phyloP scores from a whole-genome alignment of 306 rosid species.

The Trifolium dubium region DNA sequence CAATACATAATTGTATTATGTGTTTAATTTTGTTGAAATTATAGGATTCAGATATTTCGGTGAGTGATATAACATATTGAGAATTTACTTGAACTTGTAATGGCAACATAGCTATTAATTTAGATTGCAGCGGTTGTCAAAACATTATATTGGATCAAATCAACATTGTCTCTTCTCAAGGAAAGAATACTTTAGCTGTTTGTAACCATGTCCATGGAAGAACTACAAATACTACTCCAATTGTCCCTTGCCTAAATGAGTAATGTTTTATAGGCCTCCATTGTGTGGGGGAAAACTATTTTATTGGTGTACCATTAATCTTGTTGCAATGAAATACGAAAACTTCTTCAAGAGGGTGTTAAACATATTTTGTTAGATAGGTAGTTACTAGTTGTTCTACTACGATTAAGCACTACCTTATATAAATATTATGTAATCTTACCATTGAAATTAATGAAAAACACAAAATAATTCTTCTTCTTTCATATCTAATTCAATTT shows the following conservation, averaged over 20 bases:
- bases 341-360: too few relatives aligned
- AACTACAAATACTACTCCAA: not conserved
- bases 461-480: not conserved
- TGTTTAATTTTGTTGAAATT: too few relatives aligned
- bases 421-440: not conserved
- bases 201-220: constrained; percentile 39
- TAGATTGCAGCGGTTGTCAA: constrained; percentile 39
- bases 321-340: too few relatives aligned
- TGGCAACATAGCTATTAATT: constrained; percentile 19
- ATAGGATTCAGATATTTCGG: too few relatives aligned
- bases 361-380: too few relatives aligned
- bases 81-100: constrained; percentile 40
- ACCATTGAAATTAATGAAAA: not conserved
- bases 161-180: not conserved
- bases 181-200: not conserved
- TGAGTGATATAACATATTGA: not conserved
- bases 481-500: not conserved
- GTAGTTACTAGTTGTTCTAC: not conserved
- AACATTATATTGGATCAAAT: constrained; percentile 29
- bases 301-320: too few relatives aligned
- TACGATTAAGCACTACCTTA: not conserved
- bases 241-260: constrained; percentile 14
- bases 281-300: too few relatives aligned
- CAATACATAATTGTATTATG: not conserved
- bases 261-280: too few relatives aligned